Base-by-base conservation (phyloP, 179 eudicot species). In the Nepenthes alata region DNA sequence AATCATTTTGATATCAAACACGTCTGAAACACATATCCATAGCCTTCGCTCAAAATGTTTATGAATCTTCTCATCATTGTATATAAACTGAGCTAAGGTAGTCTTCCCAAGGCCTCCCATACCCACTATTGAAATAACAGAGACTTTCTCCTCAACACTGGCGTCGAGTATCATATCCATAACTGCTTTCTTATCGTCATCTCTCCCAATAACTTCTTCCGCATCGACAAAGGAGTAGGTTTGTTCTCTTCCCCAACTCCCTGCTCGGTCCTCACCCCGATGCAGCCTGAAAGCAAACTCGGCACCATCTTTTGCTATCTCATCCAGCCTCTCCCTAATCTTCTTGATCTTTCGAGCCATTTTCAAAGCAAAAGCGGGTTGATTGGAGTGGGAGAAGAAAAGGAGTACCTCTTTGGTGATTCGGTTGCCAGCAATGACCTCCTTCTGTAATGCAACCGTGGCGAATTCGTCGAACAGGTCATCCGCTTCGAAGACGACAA, bases 61-160 rank as follows among this genome's bases (percentile, higher is more conserved):
- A 3, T 4, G 8, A 2, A 62, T 36, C 13, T 7, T 67, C 9
- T 48, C 34, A 58, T 68, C 66, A 25, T 72, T 72, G 11, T 50
- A 76, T 0, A 72, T 62, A 0, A 65, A 56, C 12, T 65, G 71
- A 7, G 71, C 80, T 13, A 76, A 57, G 1, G 77, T 57, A 1
- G 80, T 72, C 57, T 76, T 76, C 2, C 80, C 80, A 35, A 76
- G 11, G 7, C 74, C 80, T 3, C 80, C 77, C 9, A 72, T 64
- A 12, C 74, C 80, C 6, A 68, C 60, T 38, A 76, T 55, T 2
- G 77, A 5, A 55, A 72, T 37, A 14, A 70, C 63, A 0, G 69
- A 58, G 35, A 63, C 63, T 49, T 59, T 16, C 16, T 52, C 60
- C 0, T 12, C 36, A 4, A 2, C 48, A 3, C 11, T 11, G 11